Evolutionary conservation across 805 yeast genomes (phyloP).

Genomic region (Teunomyces atbi): DNA sequence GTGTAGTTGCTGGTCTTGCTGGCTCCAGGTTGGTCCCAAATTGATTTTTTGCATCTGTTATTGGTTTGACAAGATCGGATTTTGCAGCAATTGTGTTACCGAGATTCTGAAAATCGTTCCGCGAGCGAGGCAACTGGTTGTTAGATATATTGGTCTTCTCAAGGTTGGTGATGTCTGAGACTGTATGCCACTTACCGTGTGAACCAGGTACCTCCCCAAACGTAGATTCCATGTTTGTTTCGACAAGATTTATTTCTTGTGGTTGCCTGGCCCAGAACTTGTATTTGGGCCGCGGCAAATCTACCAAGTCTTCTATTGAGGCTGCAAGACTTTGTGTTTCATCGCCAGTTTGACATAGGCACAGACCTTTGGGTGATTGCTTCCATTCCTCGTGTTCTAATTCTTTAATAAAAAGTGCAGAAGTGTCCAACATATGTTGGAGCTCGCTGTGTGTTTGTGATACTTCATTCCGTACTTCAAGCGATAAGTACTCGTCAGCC

Average conservation of each 20-base stretch:
- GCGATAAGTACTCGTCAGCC: conserved; percentile 32
- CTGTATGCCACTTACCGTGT: conserved; percentile 27
- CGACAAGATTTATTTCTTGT: neutral
- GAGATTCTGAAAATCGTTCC: conserved; percentile 20
- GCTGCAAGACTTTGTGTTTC: neutral
- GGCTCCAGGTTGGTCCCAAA: conserved; percentile 21
- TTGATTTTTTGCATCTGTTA: neutral
- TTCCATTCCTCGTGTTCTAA: neutral
- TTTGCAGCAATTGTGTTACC: conserved; percentile 27
- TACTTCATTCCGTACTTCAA: conserved; percentile 8
- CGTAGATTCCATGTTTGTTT: neutral
- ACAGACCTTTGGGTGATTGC: neutral
- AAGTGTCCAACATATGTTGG: neutral
- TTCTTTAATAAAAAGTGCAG: neutral
- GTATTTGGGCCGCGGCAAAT: neutral
- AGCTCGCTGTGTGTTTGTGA: neutral
- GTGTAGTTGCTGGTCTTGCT: conserved; percentile 9
- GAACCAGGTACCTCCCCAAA: neutral
- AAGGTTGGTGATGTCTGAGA: conserved; percentile 33
- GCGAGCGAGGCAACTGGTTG: conserved; percentile 25
- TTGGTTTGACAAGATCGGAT: neutral
- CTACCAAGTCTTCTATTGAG: neutral
- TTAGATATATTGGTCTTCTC: conserved; percentile 37
- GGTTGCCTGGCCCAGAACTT: neutral
- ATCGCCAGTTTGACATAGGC: neutral